Base-by-base conservation (phyloP, 169 alveolate species). In the Eimeria acervulina region DNA sequence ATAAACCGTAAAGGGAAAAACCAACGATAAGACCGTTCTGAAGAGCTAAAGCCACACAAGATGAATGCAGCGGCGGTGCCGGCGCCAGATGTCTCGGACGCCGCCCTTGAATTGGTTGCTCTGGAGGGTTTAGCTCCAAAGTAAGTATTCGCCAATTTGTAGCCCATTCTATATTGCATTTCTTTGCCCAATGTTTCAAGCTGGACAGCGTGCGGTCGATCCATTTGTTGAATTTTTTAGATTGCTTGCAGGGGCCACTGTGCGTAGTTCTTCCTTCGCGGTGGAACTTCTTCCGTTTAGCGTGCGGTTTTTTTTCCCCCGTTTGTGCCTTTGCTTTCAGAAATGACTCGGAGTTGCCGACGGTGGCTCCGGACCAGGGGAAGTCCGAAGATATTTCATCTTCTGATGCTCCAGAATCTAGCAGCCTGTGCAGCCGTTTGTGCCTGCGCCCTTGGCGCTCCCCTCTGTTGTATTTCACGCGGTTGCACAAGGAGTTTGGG, bases 41-140 rank as follows among this genome's bases (percentile, higher is more conserved):
- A 15, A 72, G 52, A 33, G 51, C 44, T 1, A 40, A 40, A 19
- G 19, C 42, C 47, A 42, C 47, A 5, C 87, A 81, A 47, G 61
- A 81, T 81, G 90, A 81, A 81, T 81, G 90, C 90, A 81, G 90
- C 90, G 42, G 66, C 90, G 61, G 70, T 81, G 47, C 90, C 90
- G 8, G 90, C 70, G 36, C 90, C 90, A 51, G 90, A 81, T 81
- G 47, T 81, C 47, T 47, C 90, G 55, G 90, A 47, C 51, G 90
- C 90, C 28, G 90, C 68, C 13, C 90, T 81, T 31, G 90, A 81
- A 19, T 47, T 81, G 44, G 90, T 51, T 47, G 90, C 90, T 3
- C 90, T 81, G 8, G 90, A 81, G 74, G 90, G 47, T 28, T 52
- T 81, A 28, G 90, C 88, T 78, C 88, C 90, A 12, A 81, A 52